Percentiles rank a stretch among this genome's conserved stretches.
Conservation (phyloP, 192 early-diverging fungal species). For the Coemansia sp. region DNA sequence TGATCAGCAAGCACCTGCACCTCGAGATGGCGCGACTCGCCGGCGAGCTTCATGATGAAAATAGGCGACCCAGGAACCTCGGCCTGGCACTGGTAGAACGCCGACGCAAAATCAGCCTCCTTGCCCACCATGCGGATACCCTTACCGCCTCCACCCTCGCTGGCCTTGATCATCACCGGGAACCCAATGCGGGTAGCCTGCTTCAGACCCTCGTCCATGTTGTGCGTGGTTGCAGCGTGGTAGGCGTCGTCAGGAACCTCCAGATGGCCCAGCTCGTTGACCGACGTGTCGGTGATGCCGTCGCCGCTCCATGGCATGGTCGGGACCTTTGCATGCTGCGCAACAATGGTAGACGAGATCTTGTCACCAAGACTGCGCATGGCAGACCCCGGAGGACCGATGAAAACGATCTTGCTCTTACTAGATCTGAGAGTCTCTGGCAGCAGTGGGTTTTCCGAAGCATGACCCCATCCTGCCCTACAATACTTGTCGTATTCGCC, state of each 20-base stretch:
- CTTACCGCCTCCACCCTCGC: constrained; percentile 98
- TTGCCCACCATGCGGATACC: constrained; percentile 94
- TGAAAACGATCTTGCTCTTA: constrained; percentile 86
- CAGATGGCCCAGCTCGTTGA: constrained; percentile 73
- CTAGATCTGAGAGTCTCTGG: constrained; percentile 87
- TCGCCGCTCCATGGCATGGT: constrained; percentile 95
- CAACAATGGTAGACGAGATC: constrained; percentile 99
- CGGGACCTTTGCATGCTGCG: constrained; percentile 94
- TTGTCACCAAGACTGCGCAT: constrained; percentile 99
- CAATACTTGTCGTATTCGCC: constrained; percentile 13
- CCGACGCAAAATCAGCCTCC: constrained; percentile 68
- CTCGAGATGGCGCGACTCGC: constrained; percentile 93
- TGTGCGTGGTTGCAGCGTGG: constrained; percentile 78
- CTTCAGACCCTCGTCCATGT: constrained; percentile 80
- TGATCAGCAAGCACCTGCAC: constrained; percentile 95
- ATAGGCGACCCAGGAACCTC: constrained; percentile 98
- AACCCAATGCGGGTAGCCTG: constrained; percentile 91
- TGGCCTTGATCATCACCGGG: constrained; percentile 99
- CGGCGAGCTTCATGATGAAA: constrained; percentile 98
- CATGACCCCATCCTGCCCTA: constrained; percentile 99
- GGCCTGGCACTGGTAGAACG: constrained; percentile 86
- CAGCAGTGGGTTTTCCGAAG: constrained; percentile 96
- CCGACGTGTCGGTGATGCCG: constrained; percentile 73
- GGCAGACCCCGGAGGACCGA: constrained; percentile 93
- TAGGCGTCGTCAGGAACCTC: constrained; percentile 82